Evolutionary conservation across 805 yeast genomes (phyloP), one percentile per base, ranked within the genome.

Genomic region (Yarrowia porcina): DNA sequence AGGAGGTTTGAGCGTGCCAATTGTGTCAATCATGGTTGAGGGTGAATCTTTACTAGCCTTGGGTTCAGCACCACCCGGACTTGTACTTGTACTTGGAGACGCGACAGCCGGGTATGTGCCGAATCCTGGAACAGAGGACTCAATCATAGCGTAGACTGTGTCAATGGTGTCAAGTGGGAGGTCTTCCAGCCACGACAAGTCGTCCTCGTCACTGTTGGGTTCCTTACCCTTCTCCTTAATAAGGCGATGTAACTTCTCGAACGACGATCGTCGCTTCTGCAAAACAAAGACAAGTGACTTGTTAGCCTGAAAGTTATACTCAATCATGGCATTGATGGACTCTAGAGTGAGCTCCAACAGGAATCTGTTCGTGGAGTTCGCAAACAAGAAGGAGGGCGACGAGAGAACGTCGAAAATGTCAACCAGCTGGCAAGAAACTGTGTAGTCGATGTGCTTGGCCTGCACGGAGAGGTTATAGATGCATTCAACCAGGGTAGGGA

Each of bases 241-340:
- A 17, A 56, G 61, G 0, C 49, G 38, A n/a, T 39, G 49, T 13
- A 56, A 30, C 39, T 41, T 39, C 13, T 56, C 49, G 13, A 39
- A 56, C 15, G 49, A 41, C 18, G 61, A 27, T 9, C 49, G 38
- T 28, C 61, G 61, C 21, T 56, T 56, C 8, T 39, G 49, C n/a
- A 56, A 30, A 9, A 41, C 49, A 30, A 39, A 56, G 2, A 56
- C 61, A 0, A 56, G 49, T 30, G 61, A 27, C 30, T 39, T 41
- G 49, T 56, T 56, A 21, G 61, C 61, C 47, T 56, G 47, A 17
- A 56, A 56, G 49, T 56, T 56, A 38, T 39, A 56, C 13, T 56
- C 61, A 1, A 56, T 27, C 49, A 56, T 39, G 21, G 61, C 61
- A 30, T 38, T 56, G 47, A 41, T 56, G 23, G 61, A 39, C 30